Conservation (phyloP, 768 basidiomycete species). For the Nidula microcarpa region DNA sequence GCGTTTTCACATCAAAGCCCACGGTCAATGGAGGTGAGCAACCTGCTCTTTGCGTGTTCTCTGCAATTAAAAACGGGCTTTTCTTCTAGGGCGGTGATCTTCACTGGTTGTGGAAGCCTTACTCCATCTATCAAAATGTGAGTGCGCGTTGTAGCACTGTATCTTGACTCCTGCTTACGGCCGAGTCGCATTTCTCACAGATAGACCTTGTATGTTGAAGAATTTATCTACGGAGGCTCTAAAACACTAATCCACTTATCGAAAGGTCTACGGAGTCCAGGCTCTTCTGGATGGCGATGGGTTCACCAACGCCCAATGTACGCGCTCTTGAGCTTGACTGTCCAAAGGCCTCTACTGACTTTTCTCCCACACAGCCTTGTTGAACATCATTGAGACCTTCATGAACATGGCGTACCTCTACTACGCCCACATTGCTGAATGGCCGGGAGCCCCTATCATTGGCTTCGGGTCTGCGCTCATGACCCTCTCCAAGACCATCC, state of each 20-base stretch:
- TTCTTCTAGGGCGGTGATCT: conserved; percentile 70
- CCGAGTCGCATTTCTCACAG: too few species aligned
- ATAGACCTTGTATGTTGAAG: too few species aligned
- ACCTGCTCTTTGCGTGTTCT: not conserved
- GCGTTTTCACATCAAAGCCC: conserved; percentile 44
- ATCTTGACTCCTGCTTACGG: not conserved
- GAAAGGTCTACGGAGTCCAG: conserved; percentile 69
- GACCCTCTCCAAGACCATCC: conserved; percentile 81
- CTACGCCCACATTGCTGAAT: conserved; percentile 57
- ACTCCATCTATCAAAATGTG: conserved; percentile 73
- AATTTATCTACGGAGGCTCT: too few species aligned
- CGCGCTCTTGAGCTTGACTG: conserved; percentile 11
- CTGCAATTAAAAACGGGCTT: not conserved
- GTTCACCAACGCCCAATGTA: conserved; percentile 85
- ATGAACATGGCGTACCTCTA: conserved; percentile 77
- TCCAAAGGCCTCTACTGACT: not conserved
- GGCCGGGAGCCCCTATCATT: conserved; percentile 67
- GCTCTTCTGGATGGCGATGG: conserved; percentile 66
- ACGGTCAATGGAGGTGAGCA: conserved; percentile 63
- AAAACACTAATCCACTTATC: not conserved
- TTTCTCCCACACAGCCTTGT: conserved; percentile 43
- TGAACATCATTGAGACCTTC: conserved; percentile 79
- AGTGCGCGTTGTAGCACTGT: conserved; percentile 2
- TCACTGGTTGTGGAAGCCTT: conserved; percentile 91
- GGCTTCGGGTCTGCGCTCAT: conserved; percentile 72